These are phyloP conservation scores for Thermothelomyces thermophilus DNA, from an alignment of 2,329 filamentous ascomycete species.

Conservation along the genomic window DNA sequence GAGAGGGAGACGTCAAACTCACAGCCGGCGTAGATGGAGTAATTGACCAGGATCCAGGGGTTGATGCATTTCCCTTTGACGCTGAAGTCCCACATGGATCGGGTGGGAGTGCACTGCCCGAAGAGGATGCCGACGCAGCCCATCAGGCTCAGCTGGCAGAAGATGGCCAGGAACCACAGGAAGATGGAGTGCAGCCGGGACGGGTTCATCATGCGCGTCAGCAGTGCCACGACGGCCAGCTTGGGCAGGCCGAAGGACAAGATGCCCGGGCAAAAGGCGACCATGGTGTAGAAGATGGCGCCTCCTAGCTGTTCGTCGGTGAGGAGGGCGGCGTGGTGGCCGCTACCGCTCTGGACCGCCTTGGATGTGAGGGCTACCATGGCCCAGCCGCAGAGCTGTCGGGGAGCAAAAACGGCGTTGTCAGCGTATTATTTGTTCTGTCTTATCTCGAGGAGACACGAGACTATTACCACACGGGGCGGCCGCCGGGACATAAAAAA, in stretches of 20 bases:
- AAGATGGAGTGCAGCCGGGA: background rate
- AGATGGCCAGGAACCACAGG: constrained; percentile 32
- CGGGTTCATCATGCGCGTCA: constrained; percentile 35
- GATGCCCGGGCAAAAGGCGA: constrained; percentile 34
- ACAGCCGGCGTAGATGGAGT: constrained; percentile 26
- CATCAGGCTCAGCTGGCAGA: constrained; percentile 29
- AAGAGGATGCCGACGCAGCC: constrained; percentile 36
- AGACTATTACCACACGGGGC: too few relatives aligned
- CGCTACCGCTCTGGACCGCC: constrained; percentile 33
- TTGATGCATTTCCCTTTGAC: constrained; percentile 31
- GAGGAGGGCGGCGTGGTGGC: constrained; percentile 33
- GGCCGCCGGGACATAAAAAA: too few relatives aligned
- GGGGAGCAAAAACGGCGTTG: background rate
- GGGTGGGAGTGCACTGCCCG: constrained; percentile 36
- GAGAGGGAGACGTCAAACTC: too few relatives aligned
- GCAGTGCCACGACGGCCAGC: constrained; percentile 35
- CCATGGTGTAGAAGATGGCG: constrained; percentile 31
- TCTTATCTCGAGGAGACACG: too few relatives aligned
- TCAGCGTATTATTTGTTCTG: too few relatives aligned
- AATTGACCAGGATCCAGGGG: constrained; percentile 32
- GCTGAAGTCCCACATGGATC: constrained; percentile 35
- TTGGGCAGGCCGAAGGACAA: constrained; percentile 37
- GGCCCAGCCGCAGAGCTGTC: constrained; percentile 29
- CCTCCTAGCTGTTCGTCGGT: constrained; percentile 25
- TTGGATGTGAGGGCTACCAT: constrained; percentile 31